Evolutionary conservation across 2,329 filamentous ascomycete species (phyloP), one percentile per base, ranked within the genome.

Genomic region (Penicillium nordicum): DNA sequence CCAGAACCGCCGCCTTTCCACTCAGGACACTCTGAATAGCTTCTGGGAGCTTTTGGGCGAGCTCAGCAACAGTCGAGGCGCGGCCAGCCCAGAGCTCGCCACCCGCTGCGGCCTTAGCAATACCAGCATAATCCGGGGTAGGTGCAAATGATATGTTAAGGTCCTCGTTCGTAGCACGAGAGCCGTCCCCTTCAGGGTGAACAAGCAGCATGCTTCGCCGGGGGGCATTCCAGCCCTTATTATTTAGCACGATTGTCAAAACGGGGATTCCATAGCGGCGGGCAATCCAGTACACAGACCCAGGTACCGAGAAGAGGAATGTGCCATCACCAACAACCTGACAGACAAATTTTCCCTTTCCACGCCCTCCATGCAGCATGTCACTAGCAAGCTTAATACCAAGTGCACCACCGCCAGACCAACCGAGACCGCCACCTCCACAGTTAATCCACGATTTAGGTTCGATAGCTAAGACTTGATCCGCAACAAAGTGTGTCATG

Each of bases 361-460:
- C 75, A 1, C 63, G 69, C 0, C 77, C 80, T 8, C 80, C 79
- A 36, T 80, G 75, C 57, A 80, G 72, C 2, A 72, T 71, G 48
- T 87, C 81, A 0, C 80, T 79, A 0, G 88, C 90, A 8, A 93
- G 80, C 69, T 92, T 92, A 67, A 92, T 86, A 2, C 89, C 90
- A 3, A 93, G 72, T 0, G 88, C 87, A 50, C 78, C 89, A 14
- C 90, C 89, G 14, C 89, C 89, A 11, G 85, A 89, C 89, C 89
- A 93, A 2, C 89, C 89, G 0, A 93, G 83, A 2, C 90, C 90
- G 14, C 88, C 89, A 0, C 88, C 89, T 1, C 89, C 89, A 68
- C 89, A 92, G 70, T 92, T 92, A 66, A 93, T 84, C 87, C 87
- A 92, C 0, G 84, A 85, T 0, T 88, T 88, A 0, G 89, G 89